phyloP scores from a whole-genome alignment of 768 basidiomycete genomes.

The Tylopilus vinaceipallidus region DNA sequence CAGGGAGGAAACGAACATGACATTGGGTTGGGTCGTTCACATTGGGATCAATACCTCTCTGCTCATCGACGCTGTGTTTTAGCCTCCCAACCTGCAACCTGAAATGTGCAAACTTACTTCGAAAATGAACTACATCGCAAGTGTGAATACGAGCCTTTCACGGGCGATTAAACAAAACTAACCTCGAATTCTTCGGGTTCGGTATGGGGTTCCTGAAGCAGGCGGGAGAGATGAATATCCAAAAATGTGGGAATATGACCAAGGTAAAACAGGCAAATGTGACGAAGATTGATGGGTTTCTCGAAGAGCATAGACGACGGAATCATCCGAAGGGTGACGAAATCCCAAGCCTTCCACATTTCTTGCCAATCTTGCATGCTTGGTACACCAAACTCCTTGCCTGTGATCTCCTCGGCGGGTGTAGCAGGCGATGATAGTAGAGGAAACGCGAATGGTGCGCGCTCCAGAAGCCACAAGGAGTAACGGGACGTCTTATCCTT shows the following conservation, averaged over 20 bases:
- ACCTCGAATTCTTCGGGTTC: constrained; percentile 83
- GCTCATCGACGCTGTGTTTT: constrained; percentile 17
- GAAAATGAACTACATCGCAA: constrained; percentile 57
- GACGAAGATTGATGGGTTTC: constrained; percentile 91
- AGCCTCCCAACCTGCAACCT: not conserved
- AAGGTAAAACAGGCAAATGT: constrained; percentile 95
- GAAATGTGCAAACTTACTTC: constrained; percentile 46
- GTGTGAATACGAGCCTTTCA: constrained; percentile 4
- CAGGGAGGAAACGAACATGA: constrained; percentile 54
- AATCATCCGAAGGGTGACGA: constrained; percentile 81
- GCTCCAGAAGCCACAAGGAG: constrained; percentile 89
- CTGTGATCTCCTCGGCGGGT: constrained; percentile 17
- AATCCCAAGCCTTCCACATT: constrained; percentile 90
- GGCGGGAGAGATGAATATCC: constrained; percentile 81
- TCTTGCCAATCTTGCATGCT: constrained; percentile 74
- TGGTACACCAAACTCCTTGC: constrained; percentile 60
- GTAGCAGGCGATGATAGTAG: constrained; percentile 43
- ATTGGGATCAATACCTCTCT: constrained; percentile 95
- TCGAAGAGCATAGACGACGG: constrained; percentile 79
- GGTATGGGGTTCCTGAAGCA: constrained; percentile 75
- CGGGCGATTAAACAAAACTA: constrained; percentile 10
- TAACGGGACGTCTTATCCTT: constrained; percentile 68
- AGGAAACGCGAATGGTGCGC: constrained; percentile 78
- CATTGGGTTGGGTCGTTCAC: constrained; percentile 87
- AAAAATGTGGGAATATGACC: constrained; percentile 93